Base-by-base conservation (phyloP, 1,284 basidiomycete genomes). In the Cutaneotrichosporon mucoides region DNA sequence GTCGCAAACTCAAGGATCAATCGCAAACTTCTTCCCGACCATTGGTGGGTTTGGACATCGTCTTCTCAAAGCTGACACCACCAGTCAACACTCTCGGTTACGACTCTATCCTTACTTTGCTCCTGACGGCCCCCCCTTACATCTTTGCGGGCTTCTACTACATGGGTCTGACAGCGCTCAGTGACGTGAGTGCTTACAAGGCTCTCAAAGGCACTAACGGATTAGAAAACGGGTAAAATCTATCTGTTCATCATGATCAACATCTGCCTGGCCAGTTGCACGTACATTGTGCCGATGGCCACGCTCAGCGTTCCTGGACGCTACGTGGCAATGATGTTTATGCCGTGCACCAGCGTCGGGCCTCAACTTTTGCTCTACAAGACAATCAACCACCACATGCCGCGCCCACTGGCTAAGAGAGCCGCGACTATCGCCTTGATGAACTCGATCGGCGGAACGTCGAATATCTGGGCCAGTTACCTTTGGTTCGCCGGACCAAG, bases 221-320 rank as follows among this genome's bases (percentile, higher is more conserved):
- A 24, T 5, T 34, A 35, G 35, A 38, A 45, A 13, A 58, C 59
- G 45, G 41, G 66, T 37, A 48, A 55, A 40, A 65, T 70, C 44
- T 71, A 70, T 57, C 38, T 47, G 5, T 58, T 65, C 24, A 63
- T 68, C 42, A 57, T 69, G 43, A 36, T 56, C 37, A 63, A 60
- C 51, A 58, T 71, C 40, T 47, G 43, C 45, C 47, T 68, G 24
- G 86, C 86, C 12, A 83, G 88, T 50, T 53, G 86, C n/a, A 88
- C 88, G 5, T 90, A 90, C 73, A 69, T 87, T 50, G 84, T 92
- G 53, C 86, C 89, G 2, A 82, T 87, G 56, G 62, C 73, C 0
- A 77, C 78, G 0, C 68, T 71, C 50, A 68, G 64, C 24, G 67
- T 66, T 3, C 77, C 69, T 5, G 68, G 72, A 8, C 70, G 76